phyloP scores from a whole-genome alignment of 345 rosid species.

The Syzygium grande region DNA sequence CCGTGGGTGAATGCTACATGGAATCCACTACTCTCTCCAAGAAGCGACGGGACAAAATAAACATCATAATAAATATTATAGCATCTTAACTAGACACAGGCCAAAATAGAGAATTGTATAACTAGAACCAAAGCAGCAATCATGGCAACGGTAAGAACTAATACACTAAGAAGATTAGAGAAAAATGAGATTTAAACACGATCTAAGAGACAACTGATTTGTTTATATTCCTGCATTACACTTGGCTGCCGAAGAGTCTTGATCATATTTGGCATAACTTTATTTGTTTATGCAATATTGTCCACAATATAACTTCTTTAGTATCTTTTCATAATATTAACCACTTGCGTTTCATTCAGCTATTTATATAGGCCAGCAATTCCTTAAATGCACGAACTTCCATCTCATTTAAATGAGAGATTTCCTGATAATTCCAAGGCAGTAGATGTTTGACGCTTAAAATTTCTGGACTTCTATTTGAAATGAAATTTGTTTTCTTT shows the following conservation, averaged over 20 bases:
- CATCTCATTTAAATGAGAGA: background rate
- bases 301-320: background rate
- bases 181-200: background rate
- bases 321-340: background rate
- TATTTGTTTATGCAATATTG: background rate
- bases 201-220: background rate
- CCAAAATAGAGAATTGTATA: background rate
- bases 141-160: background rate
- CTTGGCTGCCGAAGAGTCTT: background rate
- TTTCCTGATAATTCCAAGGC: background rate
- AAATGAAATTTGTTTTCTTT: background rate
- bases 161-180: background rate
- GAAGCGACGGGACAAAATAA: constrained; percentile 50
- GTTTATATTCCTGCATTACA: background rate
- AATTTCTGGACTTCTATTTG: background rate
- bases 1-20: constrained; percentile 95
- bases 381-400: background rate
- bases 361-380: background rate
- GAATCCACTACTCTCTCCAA: constrained; percentile 97
- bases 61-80: background rate
- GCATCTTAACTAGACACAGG: background rate
- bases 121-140: background rate
- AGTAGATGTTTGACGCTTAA: background rate
- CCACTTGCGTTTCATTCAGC: background rate
- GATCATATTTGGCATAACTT: background rate